Evolutionary conservation across 148 eudicot genomes (phyloP).

Genomic region (Arbutus unedo): DNA sequence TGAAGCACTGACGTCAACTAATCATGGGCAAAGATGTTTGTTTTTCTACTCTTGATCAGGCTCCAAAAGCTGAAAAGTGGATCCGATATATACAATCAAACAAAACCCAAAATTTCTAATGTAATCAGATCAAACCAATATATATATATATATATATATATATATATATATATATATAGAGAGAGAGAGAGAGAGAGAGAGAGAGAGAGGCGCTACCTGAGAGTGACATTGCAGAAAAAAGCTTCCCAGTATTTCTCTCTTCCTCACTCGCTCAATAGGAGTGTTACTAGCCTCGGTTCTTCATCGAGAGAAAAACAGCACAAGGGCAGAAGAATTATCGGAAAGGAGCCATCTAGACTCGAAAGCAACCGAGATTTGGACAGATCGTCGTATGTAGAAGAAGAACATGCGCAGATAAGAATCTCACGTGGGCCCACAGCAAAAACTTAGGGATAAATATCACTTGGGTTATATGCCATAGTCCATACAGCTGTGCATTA

Average conservation of each 20-base stretch:
- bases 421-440: background rate
- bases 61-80: background rate
- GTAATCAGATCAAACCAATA: background rate
- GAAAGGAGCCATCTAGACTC: background rate
- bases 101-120: background rate
- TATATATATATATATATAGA: background rate
- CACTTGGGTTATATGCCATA: too few species aligned
- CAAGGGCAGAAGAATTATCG: background rate
- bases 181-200: constrained; percentile 14
- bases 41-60: background rate
- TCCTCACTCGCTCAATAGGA: background rate
- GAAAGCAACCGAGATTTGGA: background rate
- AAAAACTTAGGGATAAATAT: background rate
- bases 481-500: too few species aligned
- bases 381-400: background rate
- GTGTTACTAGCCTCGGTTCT: background rate
- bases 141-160: background rate
- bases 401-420: background rate
- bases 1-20: background rate
- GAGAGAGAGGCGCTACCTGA: background rate
- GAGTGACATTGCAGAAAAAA: background rate
- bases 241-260: background rate
- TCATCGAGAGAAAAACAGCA: too few species aligned
- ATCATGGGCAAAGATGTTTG: background rate
- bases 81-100: background rate